Evolutionary conservation across 371 early-diverging fungal genomes (phyloP).

Genomic region (Mortierella sp.): DNA sequence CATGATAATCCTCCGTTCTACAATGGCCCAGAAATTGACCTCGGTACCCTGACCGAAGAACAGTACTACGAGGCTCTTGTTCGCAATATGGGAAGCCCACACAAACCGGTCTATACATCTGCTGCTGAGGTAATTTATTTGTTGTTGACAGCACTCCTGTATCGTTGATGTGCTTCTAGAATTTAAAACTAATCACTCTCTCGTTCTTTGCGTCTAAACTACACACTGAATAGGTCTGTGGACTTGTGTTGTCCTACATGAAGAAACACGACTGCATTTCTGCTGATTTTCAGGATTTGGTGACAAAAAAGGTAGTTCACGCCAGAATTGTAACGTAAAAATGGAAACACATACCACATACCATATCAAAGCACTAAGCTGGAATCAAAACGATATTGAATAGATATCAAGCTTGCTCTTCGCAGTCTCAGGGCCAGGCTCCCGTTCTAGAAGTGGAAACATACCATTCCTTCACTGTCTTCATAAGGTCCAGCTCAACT

Average conservation of each 20-base stretch:
- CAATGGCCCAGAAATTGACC: constrained; percentile 52
- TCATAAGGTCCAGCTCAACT: constrained; percentile 58
- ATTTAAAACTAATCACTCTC: neutral
- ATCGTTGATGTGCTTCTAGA: neutral
- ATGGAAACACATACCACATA: neutral
- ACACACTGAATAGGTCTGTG: constrained; percentile 49
- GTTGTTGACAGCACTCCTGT: neutral
- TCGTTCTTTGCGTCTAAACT: neutral
- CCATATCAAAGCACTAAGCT: no score
- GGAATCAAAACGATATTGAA: neutral
- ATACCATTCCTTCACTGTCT: constrained; percentile 55
- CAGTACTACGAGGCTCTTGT: constrained; percentile 57
- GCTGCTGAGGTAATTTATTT: constrained; percentile 62
- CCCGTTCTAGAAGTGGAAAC: constrained; percentile 17
- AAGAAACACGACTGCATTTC: constrained; percentile 33
- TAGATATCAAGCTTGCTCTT: constrained; percentile 31
- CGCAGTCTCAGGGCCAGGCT: constrained; percentile 2
- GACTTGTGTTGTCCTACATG: constrained; percentile 54
- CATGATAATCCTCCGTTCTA: constrained; percentile 62
- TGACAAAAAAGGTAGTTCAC: constrained; percentile 46
- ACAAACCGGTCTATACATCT: constrained; percentile 54
- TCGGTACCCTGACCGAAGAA: constrained; percentile 56
- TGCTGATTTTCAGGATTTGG: constrained; percentile 32
- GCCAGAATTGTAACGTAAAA: neutral
- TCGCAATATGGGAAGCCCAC: constrained; percentile 53